phyloP scores from a whole-genome alignment of 257 asterid species.

The Leptodermis oblonga region DNA sequence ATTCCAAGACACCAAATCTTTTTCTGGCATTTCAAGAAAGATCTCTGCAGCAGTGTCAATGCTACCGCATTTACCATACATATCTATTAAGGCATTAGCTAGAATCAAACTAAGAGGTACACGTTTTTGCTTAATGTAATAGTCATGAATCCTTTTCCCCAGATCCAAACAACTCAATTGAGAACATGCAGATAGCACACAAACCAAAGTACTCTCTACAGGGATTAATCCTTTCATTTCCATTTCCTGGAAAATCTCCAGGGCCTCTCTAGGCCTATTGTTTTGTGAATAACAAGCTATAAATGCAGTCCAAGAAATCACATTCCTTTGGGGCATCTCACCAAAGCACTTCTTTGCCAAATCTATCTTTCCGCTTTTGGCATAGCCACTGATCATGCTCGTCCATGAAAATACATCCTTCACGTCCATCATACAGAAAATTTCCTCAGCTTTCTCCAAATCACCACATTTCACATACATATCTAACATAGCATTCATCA shows the following conservation, averaged over 20 bases:
- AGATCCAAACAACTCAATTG: constrained; percentile 54
- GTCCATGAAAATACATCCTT: constrained; percentile 82
- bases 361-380: constrained; percentile 58
- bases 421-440: constrained; percentile 49
- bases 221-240: constrained; percentile 47
- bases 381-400: constrained; percentile 63
- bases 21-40: constrained; percentile 44
- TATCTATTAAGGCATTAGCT: constrained; percentile 59
- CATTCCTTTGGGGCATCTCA: constrained; percentile 66
- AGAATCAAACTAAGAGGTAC: constrained; percentile 38
- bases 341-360: constrained; percentile 50
- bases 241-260: constrained; percentile 55
- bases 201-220: constrained; percentile 56
- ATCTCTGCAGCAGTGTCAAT: constrained; percentile 48
- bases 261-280: constrained; percentile 56
- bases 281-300: constrained; percentile 74
- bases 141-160: constrained; percentile 39
- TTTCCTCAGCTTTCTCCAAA: constrained; percentile 44
- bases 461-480: constrained; percentile 74
- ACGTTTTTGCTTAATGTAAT: constrained; percentile 40
- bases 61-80: constrained; percentile 72
- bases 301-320: constrained; percentile 78
- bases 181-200: constrained; percentile 77
- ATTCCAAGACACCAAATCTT: constrained; percentile 68
- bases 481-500: constrained; percentile 66